Percentiles rank a stretch among this genome's conserved stretches.
These are phyloP conservation scores for Plenodomus lindquistii DNA, from an alignment of 2,329 filamentous ascomycete genomes.

Conservation along the genomic window DNA sequence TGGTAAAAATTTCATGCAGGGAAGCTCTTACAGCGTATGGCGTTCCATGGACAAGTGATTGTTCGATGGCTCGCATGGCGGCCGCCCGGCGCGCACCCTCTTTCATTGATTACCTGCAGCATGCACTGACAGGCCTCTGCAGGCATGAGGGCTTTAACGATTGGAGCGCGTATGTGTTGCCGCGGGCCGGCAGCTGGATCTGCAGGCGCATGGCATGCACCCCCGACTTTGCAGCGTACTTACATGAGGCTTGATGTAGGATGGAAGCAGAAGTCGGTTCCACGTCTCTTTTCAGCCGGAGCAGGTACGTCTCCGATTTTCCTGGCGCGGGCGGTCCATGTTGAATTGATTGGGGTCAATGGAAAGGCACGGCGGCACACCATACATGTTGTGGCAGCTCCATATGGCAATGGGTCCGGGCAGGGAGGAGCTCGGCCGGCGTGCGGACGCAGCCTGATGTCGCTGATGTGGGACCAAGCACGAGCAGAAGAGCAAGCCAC, in stretches of 20 bases:
- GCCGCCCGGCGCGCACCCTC: slow-evolving; percentile 30
- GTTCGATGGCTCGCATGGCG: slow-evolving; percentile 36
- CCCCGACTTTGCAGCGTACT: slow-evolving; percentile 35
- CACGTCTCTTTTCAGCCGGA: slow-evolving; percentile 42
- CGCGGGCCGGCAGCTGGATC: slow-evolving; percentile 42
- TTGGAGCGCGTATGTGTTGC: slow-evolving; percentile 39
- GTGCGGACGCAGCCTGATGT: slow-evolving; percentile 19
- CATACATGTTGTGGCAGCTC: slow-evolving; percentile 15
- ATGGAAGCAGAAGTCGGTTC: slow-evolving; percentile 35
- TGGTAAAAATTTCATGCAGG: slow-evolving; percentile 22
- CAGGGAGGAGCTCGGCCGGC: slow-evolving; percentile 18
- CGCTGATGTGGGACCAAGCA: slow-evolving; percentile 17
- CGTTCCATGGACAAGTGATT: slow-evolving; percentile 16
- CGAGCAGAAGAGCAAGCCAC: slow-evolving; percentile 15
- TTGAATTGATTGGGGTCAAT: slow-evolving; percentile 38
- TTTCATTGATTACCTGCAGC: slow-evolving; percentile 26
- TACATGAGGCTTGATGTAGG: slow-evolving; percentile 31
- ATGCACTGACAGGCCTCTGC: slow-evolving; percentile 33
- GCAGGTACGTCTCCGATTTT: slow-evolving; percentile 35
- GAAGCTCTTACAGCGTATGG: slow-evolving; percentile 19
- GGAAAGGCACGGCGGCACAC: slow-evolving; percentile 25
- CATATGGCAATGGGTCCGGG: slow-evolving; percentile 33
- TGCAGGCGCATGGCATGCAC: slow-evolving; percentile 41
- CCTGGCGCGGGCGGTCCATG: slow-evolving; percentile 27
- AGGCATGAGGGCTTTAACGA: slow-evolving; percentile 18